Percentiles rank a stretch among this genome's conserved stretches.
Conservation (phyloP, 225 moss, liverwort and hornwort genomes). For the Physcomitrium patens region DNA sequence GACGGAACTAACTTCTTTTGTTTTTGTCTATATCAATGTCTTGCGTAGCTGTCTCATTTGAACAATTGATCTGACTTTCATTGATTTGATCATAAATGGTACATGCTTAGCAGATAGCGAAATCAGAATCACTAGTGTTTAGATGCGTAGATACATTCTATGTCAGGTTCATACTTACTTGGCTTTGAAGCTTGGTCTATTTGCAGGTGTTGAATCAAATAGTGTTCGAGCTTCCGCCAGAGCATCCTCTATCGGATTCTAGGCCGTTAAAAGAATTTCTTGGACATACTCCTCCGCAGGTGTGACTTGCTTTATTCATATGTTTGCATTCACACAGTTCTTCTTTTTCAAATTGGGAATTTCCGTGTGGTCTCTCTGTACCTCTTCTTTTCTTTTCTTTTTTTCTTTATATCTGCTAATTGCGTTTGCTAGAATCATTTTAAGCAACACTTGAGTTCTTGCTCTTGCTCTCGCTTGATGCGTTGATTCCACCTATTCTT, state of each 20-base stretch:
- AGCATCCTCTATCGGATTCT: constrained; percentile 96
- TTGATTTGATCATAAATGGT: not conserved
- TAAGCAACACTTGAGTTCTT: not conserved
- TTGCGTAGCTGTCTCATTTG: not conserved
- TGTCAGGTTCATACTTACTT: constrained; percentile 7
- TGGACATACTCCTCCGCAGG: constrained; percentile 98
- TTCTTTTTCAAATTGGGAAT: not conserved
- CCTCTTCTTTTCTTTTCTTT: no score
- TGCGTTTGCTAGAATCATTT: not conserved
- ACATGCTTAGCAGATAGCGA: not conserved
- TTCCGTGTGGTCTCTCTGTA: not conserved
- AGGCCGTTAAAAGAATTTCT: constrained; percentile 95
- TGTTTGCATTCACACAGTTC: not conserved
- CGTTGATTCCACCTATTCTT: not conserved
- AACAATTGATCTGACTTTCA: not conserved
- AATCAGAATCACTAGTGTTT: not conserved
- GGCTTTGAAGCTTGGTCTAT: not conserved
- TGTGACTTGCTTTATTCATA: constrained; percentile 27
- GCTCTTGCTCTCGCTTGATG: not conserved
- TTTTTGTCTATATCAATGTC: not conserved
- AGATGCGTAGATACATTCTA: not conserved
- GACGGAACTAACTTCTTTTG: not conserved
- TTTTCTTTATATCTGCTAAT: not conserved
- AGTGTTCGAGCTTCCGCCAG: constrained; percentile 95
- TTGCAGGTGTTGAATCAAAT: constrained; percentile 97